phyloP scores from a whole-genome alignment of 345 rosid species.

The Gossypioides kirkii region DNA sequence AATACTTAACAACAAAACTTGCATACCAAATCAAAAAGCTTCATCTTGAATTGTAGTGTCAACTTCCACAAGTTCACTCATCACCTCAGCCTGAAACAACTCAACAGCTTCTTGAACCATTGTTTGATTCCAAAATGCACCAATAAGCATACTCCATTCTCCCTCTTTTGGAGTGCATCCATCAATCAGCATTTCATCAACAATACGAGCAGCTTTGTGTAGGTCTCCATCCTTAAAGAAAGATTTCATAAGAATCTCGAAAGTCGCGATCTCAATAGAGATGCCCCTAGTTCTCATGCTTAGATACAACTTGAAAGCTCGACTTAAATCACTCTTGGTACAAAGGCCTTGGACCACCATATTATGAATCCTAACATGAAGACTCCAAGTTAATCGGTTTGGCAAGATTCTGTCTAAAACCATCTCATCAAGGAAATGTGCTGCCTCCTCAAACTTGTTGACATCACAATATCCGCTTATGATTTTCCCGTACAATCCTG shows the following conservation, averaged over 20 bases:
- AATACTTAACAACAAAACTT: background rate
- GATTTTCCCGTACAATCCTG: constrained; percentile 73
- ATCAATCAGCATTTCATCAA: constrained; percentile 65
- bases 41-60: constrained; percentile 12
- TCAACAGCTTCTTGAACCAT: constrained; percentile 31
- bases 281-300: constrained; percentile 69
- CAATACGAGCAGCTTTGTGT: constrained; percentile 51
- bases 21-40: background rate
- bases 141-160: constrained; percentile 46
- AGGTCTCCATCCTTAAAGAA: constrained; percentile 55
- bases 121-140: constrained; percentile 37
- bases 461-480: constrained; percentile 51
- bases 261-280: constrained; percentile 42
- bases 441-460: constrained; percentile 66
- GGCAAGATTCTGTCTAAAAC: constrained; percentile 54
- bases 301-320: constrained; percentile 55
- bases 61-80: constrained; percentile 21
- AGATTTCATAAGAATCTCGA: constrained; percentile 40
- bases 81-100: constrained; percentile 19
- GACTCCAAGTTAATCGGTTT: constrained; percentile 66
- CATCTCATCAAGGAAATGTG: constrained; percentile 86
- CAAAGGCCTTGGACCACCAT: constrained; percentile 58
- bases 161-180: constrained; percentile 56
- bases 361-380: constrained; percentile 63
- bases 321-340: constrained; percentile 31